Base-by-base conservation (phyloP, 2,329 filamentous ascomycete species). In the Beauveria brongniartii region DNA sequence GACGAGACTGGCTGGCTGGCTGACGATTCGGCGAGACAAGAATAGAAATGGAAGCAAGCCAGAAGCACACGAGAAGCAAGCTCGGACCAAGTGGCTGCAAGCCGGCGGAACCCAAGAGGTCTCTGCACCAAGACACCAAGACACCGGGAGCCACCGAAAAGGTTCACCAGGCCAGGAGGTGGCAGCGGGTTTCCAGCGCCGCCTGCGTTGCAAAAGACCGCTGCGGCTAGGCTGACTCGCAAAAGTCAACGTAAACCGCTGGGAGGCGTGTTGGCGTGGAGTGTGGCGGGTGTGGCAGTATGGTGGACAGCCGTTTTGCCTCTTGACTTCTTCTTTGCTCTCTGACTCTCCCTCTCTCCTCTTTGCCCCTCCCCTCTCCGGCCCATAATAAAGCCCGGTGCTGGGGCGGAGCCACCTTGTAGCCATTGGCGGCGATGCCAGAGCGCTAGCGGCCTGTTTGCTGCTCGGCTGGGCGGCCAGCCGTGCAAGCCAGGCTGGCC, bases 1-100 rank as follows among this genome's bases (percentile, higher is more conserved):
- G 34, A 16, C 44, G 10, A 47, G 44, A 26, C 44, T 24, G 44
- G 44, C 44, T 46, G 20, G 44, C n/a, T 37, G 28, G 3, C 34
- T 16, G 28, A 20, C 50, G 20, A 40, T 24, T 53, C 12, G 34
- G 34, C 14, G 34, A 37, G 34, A 37, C 34, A 37, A 16, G 14
- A 37, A 37, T 37, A 37, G 34, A 37, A 37, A 37, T 37, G 34
- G 40, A 57, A 57, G 55, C 43, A 40, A 40, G 43, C 55, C 55
- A 58, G 57, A 60, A 60, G 57, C 48, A 40, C 14, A 37, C 24
- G 22, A 41, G 57, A 54, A 60, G 57, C 12, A 46, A 60, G 57
- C 50, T 54, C 30, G 40, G 57, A 37, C 57, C 57, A 53, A 20
- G 54, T 30, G 30, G 43, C 28, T 56, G 51, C 41, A 47, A 46